A percentile compares a stretch with the other conserved stretches of the same genome.
These are phyloP conservation scores for Gamarada debralockiae DNA, from an alignment of 495 filamentous ascomycete genomes.

Conservation along the genomic window DNA sequence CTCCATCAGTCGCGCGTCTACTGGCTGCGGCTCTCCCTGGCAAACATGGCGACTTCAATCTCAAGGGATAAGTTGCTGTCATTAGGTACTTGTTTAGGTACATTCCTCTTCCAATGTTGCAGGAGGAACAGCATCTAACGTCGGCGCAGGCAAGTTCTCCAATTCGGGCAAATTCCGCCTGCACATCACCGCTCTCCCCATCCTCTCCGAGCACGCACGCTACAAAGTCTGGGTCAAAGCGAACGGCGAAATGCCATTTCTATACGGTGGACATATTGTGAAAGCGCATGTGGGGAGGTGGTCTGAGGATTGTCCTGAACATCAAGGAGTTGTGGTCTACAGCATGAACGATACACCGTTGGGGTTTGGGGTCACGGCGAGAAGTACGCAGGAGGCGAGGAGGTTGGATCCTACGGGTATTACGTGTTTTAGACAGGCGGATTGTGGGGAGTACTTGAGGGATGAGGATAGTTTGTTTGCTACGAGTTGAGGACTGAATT, in stretches of 20 bases:
- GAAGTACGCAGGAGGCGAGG: constrained; percentile 76
- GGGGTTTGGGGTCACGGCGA: constrained; percentile 81
- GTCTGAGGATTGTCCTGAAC: constrained; percentile 81
- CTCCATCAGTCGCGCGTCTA: constrained; percentile 77
- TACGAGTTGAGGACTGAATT: constrained; percentile 11
- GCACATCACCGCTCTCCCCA: constrained; percentile 78
- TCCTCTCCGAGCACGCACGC: constrained; percentile 82
- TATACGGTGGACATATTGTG: constrained; percentile 85
- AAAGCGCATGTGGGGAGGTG: constrained; percentile 90
- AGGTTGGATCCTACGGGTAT: constrained; percentile 86
- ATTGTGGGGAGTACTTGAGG: constrained; percentile 88
- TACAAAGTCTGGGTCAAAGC: constrained; percentile 94
- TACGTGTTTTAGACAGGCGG: constrained; percentile 78
- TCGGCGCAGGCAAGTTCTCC: constrained; percentile 66
- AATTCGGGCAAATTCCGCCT: constrained; percentile 88
- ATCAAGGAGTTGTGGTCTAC: constrained; percentile 72
- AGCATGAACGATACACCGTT: constrained; percentile 73
- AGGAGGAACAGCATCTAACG: background rate
- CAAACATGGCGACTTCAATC: constrained; percentile 84
- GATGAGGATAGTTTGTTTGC: constrained; percentile 63
- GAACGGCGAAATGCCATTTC: constrained; percentile 93
- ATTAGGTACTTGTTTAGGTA: constrained; percentile 77
- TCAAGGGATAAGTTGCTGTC: constrained; percentile 74
- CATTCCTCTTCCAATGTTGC: background rate
- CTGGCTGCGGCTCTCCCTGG: constrained; percentile 80